Conservation (phyloP, 2,329 filamentous ascomycete species). For the Fusarium ramigenum region DNA sequence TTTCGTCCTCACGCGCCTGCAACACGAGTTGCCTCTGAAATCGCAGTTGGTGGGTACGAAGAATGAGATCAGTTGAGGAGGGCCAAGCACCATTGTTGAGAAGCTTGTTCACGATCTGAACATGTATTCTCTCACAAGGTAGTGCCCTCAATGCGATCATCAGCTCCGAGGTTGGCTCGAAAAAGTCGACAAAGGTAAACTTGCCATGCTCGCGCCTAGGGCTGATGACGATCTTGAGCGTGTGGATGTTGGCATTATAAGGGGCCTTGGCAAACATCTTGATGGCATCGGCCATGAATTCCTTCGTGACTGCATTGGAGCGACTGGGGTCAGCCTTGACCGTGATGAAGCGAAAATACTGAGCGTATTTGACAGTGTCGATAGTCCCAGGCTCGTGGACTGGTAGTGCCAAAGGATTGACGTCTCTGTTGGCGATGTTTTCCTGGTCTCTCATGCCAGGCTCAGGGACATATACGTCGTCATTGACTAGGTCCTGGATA, state of each 20-base stretch:
- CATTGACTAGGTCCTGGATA: slow-evolving; percentile 24
- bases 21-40: slow-evolving; percentile 14
- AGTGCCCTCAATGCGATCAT: slow-evolving; percentile 46
- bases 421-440: neutral
- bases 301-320: slow-evolving; percentile 29
- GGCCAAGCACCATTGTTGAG: slow-evolving; percentile 11
- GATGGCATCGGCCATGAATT: slow-evolving; percentile 50
- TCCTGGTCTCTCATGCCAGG: neutral
- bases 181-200: slow-evolving; percentile 52
- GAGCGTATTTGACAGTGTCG: slow-evolving; percentile 48
- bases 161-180: slow-evolving; percentile 43
- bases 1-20: neutral
- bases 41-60: slow-evolving; percentile 23
- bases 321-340: slow-evolving; percentile 57
- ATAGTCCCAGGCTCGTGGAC: slow-evolving; percentile 40
- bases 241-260: slow-evolving; percentile 48
- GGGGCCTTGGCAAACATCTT: slow-evolving; percentile 45
- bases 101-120: slow-evolving; percentile 47
- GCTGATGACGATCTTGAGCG: slow-evolving; percentile 54
- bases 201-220: slow-evolving; percentile 33
- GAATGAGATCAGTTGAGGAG: neutral
- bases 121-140: slow-evolving; percentile 48
- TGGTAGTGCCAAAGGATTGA: slow-evolving; percentile 1
- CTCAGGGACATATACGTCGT: slow-evolving; percentile 21
- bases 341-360: slow-evolving; percentile 53